phyloP scores from a whole-genome alignment of 164 flowering plant genomes.

The Hamamelis virginiana region DNA sequence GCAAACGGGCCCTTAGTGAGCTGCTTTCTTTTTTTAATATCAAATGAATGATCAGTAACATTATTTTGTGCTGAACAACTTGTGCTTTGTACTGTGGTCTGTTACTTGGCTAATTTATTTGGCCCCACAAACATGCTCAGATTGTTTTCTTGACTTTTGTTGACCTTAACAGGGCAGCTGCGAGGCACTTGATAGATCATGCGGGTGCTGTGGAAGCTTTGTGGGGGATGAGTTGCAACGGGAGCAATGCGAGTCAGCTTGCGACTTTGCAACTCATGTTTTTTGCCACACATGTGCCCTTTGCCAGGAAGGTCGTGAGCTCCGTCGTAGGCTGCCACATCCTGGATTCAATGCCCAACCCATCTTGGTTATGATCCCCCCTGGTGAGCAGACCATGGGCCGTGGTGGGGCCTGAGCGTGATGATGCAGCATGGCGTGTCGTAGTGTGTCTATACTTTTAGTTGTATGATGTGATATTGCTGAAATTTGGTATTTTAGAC shows the following conservation, averaged over 20 bases:
- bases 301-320: conserved; percentile 95
- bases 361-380: conserved; percentile 76
- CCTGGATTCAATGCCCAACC: conserved; percentile 74
- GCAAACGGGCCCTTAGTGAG: no score
- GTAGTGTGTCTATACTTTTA: not conserved
- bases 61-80: no score
- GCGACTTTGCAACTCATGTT: conserved; percentile 80
- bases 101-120: no score
- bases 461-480: not conserved
- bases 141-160: not conserved
- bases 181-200: conserved; percentile 69
- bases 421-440: not conserved
- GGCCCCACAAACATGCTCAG: no score
- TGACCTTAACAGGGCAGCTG: conserved; percentile 74
- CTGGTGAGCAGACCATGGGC: conserved; percentile 76
- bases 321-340: conserved; percentile 86
- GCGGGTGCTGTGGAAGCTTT: conserved; percentile 71
- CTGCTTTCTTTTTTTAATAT: no score
- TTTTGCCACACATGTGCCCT: conserved; percentile 82
- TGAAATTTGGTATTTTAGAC: not conserved
- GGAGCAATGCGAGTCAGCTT: conserved; percentile 73
- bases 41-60: no score
- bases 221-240: conserved; percentile 67
- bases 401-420: conserved; percentile 32
- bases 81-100: no score